These are phyloP conservation scores for Heterococcus sp. DNA, from an alignment of 108 stramenopile genomes.

Conservation along the genomic window DNA sequence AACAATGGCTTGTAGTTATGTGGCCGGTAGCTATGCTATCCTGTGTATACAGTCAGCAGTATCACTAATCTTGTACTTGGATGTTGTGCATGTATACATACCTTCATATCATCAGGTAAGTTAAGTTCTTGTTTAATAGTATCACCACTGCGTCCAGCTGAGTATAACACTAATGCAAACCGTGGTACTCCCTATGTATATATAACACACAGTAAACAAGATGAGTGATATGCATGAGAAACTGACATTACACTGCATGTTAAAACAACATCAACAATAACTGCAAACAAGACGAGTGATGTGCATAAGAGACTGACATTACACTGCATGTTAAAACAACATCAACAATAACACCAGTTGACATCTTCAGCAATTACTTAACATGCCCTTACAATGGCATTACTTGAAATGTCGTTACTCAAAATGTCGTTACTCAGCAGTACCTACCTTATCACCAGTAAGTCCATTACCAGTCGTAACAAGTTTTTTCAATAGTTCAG, in stretches of 20 bases:
- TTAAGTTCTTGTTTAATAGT: conserved; percentile 10
- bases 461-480: not conserved
- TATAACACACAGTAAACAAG: not conserved
- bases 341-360: too few species aligned
- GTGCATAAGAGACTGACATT: not conserved
- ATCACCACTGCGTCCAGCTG: conserved; percentile 18
- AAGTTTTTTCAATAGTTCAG: conserved; percentile 19
- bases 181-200: conserved; percentile 4
- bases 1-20: too few species aligned
- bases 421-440: too few species aligned
- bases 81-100: conserved; percentile 4
- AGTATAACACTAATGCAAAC: conserved; percentile 31
- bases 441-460: not conserved
- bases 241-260: too few species aligned
- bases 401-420: too few species aligned
- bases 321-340: not conserved
- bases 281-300: not conserved
- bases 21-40: too few species aligned
- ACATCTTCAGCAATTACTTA: too few species aligned
- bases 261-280: not conserved
- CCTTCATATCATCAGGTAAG: conserved; percentile 15
- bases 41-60: too few species aligned
- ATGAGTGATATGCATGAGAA: not conserved
- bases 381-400: too few species aligned
- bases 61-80: too few species aligned